Evolutionary conservation across 2,329 filamentous ascomycete species (phyloP).

Genomic region (Mariannaea sp.): DNA sequence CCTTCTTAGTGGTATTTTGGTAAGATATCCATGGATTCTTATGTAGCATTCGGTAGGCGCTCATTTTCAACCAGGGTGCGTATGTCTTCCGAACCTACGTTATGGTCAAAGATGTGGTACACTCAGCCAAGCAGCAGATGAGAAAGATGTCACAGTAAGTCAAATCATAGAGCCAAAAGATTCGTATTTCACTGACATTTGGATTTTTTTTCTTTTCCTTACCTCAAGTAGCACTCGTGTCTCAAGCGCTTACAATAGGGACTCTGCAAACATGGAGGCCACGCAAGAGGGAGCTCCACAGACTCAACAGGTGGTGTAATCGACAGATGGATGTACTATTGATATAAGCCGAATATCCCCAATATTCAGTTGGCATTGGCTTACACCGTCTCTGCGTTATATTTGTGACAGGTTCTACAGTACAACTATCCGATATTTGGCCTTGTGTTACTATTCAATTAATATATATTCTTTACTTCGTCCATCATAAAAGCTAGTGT

Average conservation of each 20-base stretch:
- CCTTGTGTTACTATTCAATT: too few species aligned
- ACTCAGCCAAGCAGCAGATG: neutral
- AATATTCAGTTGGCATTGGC: too few species aligned
- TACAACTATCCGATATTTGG: too few species aligned
- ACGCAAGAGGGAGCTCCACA: neutral
- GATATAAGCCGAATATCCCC: too few species aligned
- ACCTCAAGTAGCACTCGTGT: neutral
- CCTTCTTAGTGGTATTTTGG: neutral
- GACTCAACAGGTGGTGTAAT: neutral
- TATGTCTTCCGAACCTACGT: slow-evolving; percentile 22
- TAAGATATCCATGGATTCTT: neutral
- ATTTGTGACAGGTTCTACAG: too few species aligned
- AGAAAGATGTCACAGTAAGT: slow-evolving; percentile 9
- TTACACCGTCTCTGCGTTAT: too few species aligned
- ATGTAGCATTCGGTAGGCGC: too few species aligned
- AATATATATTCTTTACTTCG: too few species aligned
- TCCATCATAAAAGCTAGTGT: too few species aligned
- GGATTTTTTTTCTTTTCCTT: neutral
- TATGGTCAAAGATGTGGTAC: slow-evolving; percentile 11
- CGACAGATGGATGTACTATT: too few species aligned
- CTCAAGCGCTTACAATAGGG: neutral
- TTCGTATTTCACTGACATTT: neutral
- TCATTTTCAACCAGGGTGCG: slow-evolving; percentile 6
- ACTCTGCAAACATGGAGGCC: neutral
- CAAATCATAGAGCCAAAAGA: neutral